Base-by-base conservation (phyloP, 257 asterid genomes). In the Nicotiana benthamiana region DNA sequence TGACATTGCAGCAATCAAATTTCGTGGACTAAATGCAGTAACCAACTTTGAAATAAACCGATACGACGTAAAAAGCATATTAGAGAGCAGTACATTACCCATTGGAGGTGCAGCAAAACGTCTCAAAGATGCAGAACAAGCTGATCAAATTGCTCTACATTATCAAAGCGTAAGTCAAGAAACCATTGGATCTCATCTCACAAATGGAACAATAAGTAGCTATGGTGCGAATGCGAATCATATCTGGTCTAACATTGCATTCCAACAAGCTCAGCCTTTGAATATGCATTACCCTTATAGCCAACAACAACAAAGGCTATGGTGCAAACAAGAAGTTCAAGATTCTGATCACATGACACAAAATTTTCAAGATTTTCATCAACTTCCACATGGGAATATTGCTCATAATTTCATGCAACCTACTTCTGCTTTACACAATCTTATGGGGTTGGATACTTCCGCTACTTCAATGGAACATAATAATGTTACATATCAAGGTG, bases 1-100 rank as follows among this genome's bases (percentile, higher is more conserved):
- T 18, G 98, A 94, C 88, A 94, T 94, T 1, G 98, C 98, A 9
- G 98, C 98, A 36, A 94, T 94, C 32, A 94, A 90, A 68, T 94
- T 94, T 77, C 95, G 97, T 0, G 98, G 97, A 63, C 83, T 92
- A 3, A 94, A 87, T 0, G 98, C 97, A 0, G 98, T 94, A 1
- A 94, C 98, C 0, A 94, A 94, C 85, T 94, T 94, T 28, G 98
- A 94, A 30, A 92, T 94, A 8, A 91, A 79, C 52, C 85, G 98
- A 8, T 94, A 94, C 22, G 98, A 94, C 2, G 98, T 94, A 30
- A 94, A 92, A 80, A 89, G 93, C 88, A 94, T 94, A 79, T 84
- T 92, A 0, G 97, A 94, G 4, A 94, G 98, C 85, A 76, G 87
- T 86, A 89, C 90, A 1, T 81, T 92, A 7, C 97, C 98, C 0